phyloP scores from a whole-genome alignment of 768 basidiomycete genomes.

The Kwoniella bestiolae region DNA sequence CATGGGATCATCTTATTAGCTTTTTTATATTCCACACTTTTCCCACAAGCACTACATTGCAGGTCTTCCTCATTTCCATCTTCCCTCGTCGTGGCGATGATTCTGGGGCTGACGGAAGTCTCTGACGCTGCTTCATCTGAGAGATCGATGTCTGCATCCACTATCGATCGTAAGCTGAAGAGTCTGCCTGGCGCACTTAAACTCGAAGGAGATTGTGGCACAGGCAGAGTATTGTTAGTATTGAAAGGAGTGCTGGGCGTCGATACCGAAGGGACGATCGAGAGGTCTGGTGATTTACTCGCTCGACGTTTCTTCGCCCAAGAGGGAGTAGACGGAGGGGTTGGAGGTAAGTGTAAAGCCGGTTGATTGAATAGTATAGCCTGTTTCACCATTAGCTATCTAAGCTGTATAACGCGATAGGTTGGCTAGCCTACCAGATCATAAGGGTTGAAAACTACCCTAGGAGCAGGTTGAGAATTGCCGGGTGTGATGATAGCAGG shows the following conservation, averaged over 20 bases:
- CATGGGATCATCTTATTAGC: slow-evolving; percentile 40
- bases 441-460: background rate
- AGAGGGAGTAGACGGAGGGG: slow-evolving; percentile 5
- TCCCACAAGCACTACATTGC: slow-evolving; percentile 23
- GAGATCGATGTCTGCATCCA: background rate
- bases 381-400: too few relatives aligned
- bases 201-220: slow-evolving; percentile 7
- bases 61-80: background rate
- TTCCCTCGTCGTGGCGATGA: background rate
- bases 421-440: background rate
- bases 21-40: background rate
- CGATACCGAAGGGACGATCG: slow-evolving; percentile 11
- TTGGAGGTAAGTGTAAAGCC: background rate
- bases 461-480: background rate
- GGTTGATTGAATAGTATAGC: background rate
- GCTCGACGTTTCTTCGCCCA: background rate
- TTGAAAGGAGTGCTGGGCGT: slow-evolving; percentile 4
- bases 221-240: background rate
- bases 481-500: slow-evolving; percentile 20
- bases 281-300: slow-evolving; percentile 19
- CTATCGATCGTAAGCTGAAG: background rate
- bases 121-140: background rate
- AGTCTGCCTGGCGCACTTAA: slow-evolving; percentile 11
- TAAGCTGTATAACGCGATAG: background rate
- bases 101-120: background rate